Conservation (phyloP, 352 stramenopile genomes). For the Phytophthora boehmeriae region DNA sequence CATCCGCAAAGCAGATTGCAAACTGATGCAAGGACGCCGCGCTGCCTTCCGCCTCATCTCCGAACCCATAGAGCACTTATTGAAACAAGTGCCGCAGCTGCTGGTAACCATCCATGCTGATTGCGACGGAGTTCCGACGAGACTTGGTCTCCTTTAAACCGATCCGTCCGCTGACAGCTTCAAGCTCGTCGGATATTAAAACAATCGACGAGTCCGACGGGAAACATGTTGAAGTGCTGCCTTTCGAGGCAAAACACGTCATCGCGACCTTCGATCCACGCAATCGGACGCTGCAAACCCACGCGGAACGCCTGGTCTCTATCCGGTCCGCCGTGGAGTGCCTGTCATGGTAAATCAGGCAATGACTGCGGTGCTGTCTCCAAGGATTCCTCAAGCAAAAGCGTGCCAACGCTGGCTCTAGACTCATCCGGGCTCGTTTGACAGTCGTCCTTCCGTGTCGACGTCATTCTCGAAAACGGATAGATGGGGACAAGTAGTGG, state of each 20-base stretch:
- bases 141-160: slow-evolving; percentile 7
- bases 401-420: neutral
- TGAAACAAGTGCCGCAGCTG: neutral
- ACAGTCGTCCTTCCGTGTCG: neutral
- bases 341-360: neutral
- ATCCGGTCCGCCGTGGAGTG: neutral
- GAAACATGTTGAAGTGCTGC: slow-evolving; percentile 14
- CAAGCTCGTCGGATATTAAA: too few relatives aligned
- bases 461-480: slow-evolving; percentile 16
- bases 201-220: slow-evolving; percentile 6
- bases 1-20: slow-evolving; percentile 13
- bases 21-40: slow-evolving; percentile 8
- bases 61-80: neutral
- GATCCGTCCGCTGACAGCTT: neutral
- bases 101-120: neutral
- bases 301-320: neutral
- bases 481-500: slow-evolving; percentile 12
- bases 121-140: neutral
- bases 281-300: slow-evolving; percentile 1
- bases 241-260: neutral
- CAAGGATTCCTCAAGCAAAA: too few relatives aligned
- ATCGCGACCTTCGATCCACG: neutral
- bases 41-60: slow-evolving; percentile 4
- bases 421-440: neutral
- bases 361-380: neutral